Base-by-base conservation (phyloP, 345 rosid species). In the Rhizophora apiculata region DNA sequence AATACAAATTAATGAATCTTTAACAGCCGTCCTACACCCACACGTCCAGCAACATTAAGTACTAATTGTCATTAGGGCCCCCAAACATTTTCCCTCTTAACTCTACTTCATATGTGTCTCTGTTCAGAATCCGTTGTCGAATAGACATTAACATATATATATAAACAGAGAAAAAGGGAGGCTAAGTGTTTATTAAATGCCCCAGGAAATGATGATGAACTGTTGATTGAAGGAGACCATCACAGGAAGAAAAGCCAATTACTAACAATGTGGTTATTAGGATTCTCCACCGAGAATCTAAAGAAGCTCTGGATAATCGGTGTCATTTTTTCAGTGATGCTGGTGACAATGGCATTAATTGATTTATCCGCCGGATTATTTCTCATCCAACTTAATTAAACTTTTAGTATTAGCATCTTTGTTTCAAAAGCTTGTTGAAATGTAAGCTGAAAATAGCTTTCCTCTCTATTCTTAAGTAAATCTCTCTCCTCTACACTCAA, bases 1-100 rank as follows among this genome's bases (percentile, higher is more conserved):
- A 78, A 19, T 74, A 76, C 86, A 83, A 80, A 39, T 49, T 53
- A 27, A 51, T 68, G 82, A 60, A 83, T 80, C 84, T 68, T 75
- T 67, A 6, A 24, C 22, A 56, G 19, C 6, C 16, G 56, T 5
- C 37, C 43, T 30, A n/a, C n/a, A 13, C 34, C 37, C 19, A 1
- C 2, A 54, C 19, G n/a, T 37, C 29, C 43, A 16, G 59, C 29
- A 55, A 21, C 59, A 9, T 55, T 22, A 21, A 8, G 27, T 21
- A 37, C 13, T 8, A 39, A 39, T 39, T 39, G 48, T 39, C 10
- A 39, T 10, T 9, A 11, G 3, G 16, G 15, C 48, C 48, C 59
- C 59, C 19, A 0, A 39, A 2, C 48, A 39, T 39, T 11, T 39
- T 39, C 13, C 48, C 48, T 39, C 15, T 1, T 39, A 39, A 39